Evolutionary conservation across 192 early-diverging fungal species (phyloP).

Genomic region (Backusella australiensis): DNA sequence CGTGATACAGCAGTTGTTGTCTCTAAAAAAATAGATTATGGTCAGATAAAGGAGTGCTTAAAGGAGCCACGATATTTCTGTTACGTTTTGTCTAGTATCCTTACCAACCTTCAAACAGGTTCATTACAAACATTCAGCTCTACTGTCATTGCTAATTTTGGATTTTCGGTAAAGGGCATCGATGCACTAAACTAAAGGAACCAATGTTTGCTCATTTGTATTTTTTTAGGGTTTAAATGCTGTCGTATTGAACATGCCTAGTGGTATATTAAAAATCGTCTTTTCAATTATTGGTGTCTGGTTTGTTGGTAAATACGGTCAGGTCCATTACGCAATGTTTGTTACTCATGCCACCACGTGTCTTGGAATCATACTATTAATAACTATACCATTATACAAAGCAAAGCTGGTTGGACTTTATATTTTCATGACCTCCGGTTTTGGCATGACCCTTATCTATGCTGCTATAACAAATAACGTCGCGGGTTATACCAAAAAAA

Average conservation of each 20-base stretch:
- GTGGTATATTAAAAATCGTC: conserved; percentile 9
- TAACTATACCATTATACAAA: conserved; percentile 2
- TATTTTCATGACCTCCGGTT: conserved; percentile 1
- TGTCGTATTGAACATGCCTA: conserved; percentile 20
- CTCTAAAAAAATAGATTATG: conserved; percentile 2
- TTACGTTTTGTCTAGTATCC: background rate
- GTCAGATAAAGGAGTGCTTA: conserved; percentile 23
- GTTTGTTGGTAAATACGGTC: background rate
- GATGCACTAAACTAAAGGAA: background rate
- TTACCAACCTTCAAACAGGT: conserved; percentile 26
- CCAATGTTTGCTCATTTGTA: background rate
- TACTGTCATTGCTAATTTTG: conserved; percentile 19
- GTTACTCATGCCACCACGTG: background rate
- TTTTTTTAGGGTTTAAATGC: conserved; percentile 16
- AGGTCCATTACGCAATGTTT: background rate
- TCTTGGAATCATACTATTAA: conserved; percentile 19
- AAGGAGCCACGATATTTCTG: conserved; percentile 17
- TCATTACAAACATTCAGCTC: conserved; percentile 18
- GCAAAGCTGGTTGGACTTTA: conserved; percentile 26
- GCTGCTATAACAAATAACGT: conserved; percentile 11
- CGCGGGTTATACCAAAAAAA: conserved; percentile 20
- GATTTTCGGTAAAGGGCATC: conserved; percentile 14
- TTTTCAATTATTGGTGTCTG: background rate
- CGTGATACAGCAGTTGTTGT: conserved; percentile 19
- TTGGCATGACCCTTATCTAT: background rate